Evolutionary conservation across 2,329 filamentous ascomycete species (phyloP).

Genomic region (Fusarium sp.): DNA sequence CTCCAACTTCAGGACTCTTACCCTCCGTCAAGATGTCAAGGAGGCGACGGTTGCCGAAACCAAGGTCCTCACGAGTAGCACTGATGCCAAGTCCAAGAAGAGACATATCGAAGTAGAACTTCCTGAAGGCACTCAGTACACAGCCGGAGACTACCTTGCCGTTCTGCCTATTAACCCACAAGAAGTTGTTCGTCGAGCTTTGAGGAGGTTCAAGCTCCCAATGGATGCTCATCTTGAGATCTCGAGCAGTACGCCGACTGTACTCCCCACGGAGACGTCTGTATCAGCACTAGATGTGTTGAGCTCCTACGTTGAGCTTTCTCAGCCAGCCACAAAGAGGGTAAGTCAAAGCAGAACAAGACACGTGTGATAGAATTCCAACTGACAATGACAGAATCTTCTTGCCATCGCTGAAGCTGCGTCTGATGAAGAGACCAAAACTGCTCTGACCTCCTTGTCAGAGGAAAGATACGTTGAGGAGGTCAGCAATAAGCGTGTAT

Average conservation of each 20-base stretch:
- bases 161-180: not conserved
- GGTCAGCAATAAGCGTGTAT: not conserved
- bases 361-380: not conserved
- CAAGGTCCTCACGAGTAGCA: not conserved
- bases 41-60: not conserved
- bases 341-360: not conserved
- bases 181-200: not conserved
- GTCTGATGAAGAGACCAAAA: not conserved
- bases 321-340: not conserved
- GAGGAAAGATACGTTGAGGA: not conserved
- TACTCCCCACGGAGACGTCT: not conserved
- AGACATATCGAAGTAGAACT: not conserved
- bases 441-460: not conserved
- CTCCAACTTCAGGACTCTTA: not conserved
- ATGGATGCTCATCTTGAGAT: not conserved
- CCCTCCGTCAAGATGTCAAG: not conserved
- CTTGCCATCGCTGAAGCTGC: not conserved
- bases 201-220: not conserved
- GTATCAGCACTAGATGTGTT: not conserved
- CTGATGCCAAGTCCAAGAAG: not conserved
- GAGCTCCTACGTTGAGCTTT: conserved; percentile 1
- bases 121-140: not conserved
- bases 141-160: not conserved
- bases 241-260: not conserved
- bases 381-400: not conserved